Evolutionary conservation across 441 rosid species (phyloP).

Genomic region (Bruguiera hainesii): DNA sequence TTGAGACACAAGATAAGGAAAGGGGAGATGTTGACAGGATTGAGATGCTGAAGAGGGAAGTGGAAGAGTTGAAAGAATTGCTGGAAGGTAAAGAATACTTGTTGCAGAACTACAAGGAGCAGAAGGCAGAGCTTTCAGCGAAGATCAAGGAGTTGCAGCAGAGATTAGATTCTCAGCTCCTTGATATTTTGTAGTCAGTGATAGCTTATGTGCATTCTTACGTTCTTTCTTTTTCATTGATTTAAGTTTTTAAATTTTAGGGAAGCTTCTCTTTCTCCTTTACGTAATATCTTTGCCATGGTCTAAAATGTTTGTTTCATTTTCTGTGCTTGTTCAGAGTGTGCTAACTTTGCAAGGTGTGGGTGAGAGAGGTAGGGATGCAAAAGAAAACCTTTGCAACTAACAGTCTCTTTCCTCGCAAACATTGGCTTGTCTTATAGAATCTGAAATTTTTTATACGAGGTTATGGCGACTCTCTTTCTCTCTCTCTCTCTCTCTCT

Average conservation of each 20-base stretch:
- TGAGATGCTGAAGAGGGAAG: slow-evolving; percentile 83
- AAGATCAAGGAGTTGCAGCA: slow-evolving; percentile 84
- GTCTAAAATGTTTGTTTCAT: slow-evolving; percentile 12
- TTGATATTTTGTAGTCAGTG: slow-evolving; percentile 73
- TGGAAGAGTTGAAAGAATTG: slow-evolving; percentile 79
- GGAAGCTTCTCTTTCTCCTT: neutral
- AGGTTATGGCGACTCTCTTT: neutral
- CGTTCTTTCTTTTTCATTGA: slow-evolving; percentile 18
- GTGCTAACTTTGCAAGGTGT: slow-evolving; percentile 5
- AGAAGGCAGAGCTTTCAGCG: slow-evolving; percentile 76
- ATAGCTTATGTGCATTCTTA: slow-evolving; percentile 65
- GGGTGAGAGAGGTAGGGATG: neutral
- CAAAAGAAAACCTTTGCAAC: slow-evolving; percentile 1
- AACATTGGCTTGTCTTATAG: slow-evolving; percentile 1
- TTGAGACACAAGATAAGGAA: slow-evolving; percentile 41
- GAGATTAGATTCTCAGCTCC: slow-evolving; percentile 89
- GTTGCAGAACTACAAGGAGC: slow-evolving; percentile 81
- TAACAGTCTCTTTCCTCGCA: neutral
- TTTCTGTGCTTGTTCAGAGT: slow-evolving; percentile 12
- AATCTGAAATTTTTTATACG: neutral
- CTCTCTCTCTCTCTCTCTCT: neutral
- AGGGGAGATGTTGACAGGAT: slow-evolving; percentile 49
- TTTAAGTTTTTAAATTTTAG: slow-evolving; percentile 1
- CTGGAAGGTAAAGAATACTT: slow-evolving; percentile 86
- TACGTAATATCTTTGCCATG: neutral